Evolutionary conservation across 345 rosid genomes (phyloP), one percentile per base, ranked within the genome.

Genomic region (Moricandia moricandioides): DNA sequence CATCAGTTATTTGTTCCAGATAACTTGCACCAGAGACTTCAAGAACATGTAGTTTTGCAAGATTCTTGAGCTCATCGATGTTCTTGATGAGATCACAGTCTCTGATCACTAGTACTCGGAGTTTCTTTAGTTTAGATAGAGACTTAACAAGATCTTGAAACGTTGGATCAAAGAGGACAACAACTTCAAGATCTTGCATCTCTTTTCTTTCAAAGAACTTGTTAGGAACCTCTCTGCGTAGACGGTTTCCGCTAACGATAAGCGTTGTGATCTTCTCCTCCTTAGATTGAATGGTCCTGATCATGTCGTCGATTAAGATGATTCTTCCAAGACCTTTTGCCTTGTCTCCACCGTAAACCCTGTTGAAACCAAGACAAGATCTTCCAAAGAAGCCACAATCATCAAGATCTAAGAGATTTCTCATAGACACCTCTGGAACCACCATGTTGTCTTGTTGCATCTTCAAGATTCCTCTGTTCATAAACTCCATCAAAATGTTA

Each of bases 1-100:
- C 30, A 6, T 76, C 77, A 3, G 73, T 26, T n/a, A 87, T 81
- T 1, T 21, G 18, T 33, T 4, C 3, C 3, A 81, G 40, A 78
- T 34, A 70, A 14, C 75, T 64, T 30, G 88, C 78, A 52, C 82
- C 88, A 14, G 91, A 84, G 71, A 89, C 72, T 84, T 89, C 91
- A 5, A 89, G 87, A 77, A 71, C 85, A 2, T 69, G 66, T 60
- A 87, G 76, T 0, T 1, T 1, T 13, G 61, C 1, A 35, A 83
- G 88, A 27, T 12, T 11, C 35, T 2, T 2, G 34, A 86, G 67
- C 24, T 16, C 1, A 8, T 67, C 5, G 7, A 84, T 61, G 29
- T 72, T 40, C 12, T 56, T 12, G 39, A 86, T 10, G 27, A 69
- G 65, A 58, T 82, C 73, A 66, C 89, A 86, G 64, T 80, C 86